phyloP scores from a whole-genome alignment of 192 early-diverging fungal genomes.

The Linnemannia schmuckeri region DNA sequence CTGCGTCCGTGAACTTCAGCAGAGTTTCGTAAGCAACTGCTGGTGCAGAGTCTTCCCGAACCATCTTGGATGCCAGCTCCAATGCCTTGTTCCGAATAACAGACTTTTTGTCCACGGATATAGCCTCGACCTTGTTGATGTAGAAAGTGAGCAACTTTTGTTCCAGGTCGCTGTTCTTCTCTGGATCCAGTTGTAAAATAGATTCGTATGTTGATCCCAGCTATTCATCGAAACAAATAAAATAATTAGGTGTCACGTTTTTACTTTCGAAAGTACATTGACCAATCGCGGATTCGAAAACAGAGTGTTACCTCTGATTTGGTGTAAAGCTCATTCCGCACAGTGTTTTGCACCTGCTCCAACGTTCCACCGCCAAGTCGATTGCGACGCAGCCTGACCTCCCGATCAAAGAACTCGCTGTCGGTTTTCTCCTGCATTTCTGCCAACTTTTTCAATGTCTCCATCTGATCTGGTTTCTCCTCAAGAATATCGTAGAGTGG shows the following conservation, averaged over 20 bases:
- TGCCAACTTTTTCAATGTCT: conserved; percentile 52
- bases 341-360: conserved; percentile 67
- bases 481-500: conserved; percentile 57
- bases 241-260: neutral
- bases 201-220: conserved; percentile 55
- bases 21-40: conserved; percentile 62
- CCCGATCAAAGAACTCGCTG: conserved; percentile 63
- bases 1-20: conserved; percentile 61
- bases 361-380: conserved; percentile 77
- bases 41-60: conserved; percentile 26
- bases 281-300: neutral
- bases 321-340: conserved; percentile 75
- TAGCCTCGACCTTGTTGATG: conserved; percentile 51
- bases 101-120: conserved; percentile 25
- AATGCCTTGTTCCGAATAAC: conserved; percentile 50
- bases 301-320: conserved; percentile 61
- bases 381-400: conserved; percentile 74
- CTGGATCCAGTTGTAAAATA: conserved; percentile 36
- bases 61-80: conserved; percentile 47
- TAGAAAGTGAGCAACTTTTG: conserved; percentile 48
- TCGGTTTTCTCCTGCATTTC: conserved; percentile 53
- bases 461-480: conserved; percentile 46
- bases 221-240: conserved; percentile 14
- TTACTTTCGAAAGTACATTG: neutral
- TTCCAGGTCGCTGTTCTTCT: conserved; percentile 31